Base-by-base conservation (phyloP, 345 rosid species). In the Eucalyptus tenuipes region DNA sequence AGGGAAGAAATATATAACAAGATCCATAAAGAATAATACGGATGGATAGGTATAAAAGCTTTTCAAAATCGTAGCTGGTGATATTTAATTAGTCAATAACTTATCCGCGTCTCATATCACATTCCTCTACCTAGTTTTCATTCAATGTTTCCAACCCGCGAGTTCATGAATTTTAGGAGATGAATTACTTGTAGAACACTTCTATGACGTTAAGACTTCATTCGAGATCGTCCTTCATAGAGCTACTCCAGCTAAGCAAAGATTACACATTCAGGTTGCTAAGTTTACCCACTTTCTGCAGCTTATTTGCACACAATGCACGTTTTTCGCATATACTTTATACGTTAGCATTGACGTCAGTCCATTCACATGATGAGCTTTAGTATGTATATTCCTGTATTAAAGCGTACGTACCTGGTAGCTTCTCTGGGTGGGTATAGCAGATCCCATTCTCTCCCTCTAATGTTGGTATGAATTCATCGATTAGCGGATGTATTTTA, bases 361-460 rank as follows among this genome's bases (percentile, higher is more conserved):
- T 75, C 82, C 5, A 75, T 37, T 75, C 44, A 22, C 82, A 10
- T 37, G 27, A 37, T 75, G 47, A 37, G 47, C 25, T 75, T 40
- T 75, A 37, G 82, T 20, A 75, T 22, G 4, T 37, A 75, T 75
- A 6, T 10, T 14, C 25, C 80, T 25, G 0, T 33, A 49, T 48
- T 37, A 37, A 88, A 29, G 24, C 3, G 24, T 48, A 50, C 47
- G 31, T 89, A 97, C 99, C 99, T 45, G 99, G 99, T 27, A 98
- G 96, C 93, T 93, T 97, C 89, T 97, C 97, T 2, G 99, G 99
- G 89, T 98, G 99, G 40, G 99, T 96, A 64, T 95, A 98, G 91
- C 99, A 98, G 90, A 98, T 98, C 50, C 99, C 99, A 89, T 98
- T 97, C 52, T 98, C 96, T 14, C 98, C 98, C 81, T 96, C 97